Base-by-base conservation (phyloP, 495 filamentous ascomycete genomes). In the Aeminium ludgeri region DNA sequence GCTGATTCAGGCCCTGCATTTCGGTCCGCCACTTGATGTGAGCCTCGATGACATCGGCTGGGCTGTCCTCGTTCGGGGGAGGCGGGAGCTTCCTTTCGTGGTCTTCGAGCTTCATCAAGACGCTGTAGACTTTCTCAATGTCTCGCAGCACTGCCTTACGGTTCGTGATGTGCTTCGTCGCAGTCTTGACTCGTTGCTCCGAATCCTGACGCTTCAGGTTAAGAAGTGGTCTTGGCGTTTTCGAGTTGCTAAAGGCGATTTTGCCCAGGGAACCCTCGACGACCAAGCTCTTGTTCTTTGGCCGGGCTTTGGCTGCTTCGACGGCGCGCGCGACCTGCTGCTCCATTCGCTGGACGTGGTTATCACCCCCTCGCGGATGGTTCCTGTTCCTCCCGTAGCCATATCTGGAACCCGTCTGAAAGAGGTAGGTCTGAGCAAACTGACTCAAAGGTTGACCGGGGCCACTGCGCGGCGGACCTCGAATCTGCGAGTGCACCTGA, bases 331-430 rank as follows among this genome's bases (percentile, higher is more conserved):
- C 86, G 17, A 99, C 89, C 56, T 99, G 89, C 54, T 96, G 91
- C 59, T 99, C 86, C 89, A 99, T 99, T 19, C 89, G 75, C 54
- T 95, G 89, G 69, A 96, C 79, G 56, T 99, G 89, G 52, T 94
- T 96, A 58, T 99, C 87, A 2, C 72, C 74, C 3, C 83, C 86
- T 20, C 80, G 70, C 25, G 67, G 65, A 47, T 87, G 75, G 41
- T 85, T 68, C 47, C 82, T 65, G 52, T 68, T 64, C 23, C 62
- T 55, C 25, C 80, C 80, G 49, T 79, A 67, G 30, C 81, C 80
- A 48, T 79, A 67, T 16, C 84, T 76, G 44, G 78, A 78, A 12
- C 82, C 86, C 2, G 83, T 93, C 58, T 92, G 83, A 56, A 91
- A 87, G 1, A 99, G 66, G 56, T 99, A 99, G 0, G 89, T 99